Base-by-base conservation (phyloP, 176 grass and related monocot species). In the Stipa capillata region DNA sequence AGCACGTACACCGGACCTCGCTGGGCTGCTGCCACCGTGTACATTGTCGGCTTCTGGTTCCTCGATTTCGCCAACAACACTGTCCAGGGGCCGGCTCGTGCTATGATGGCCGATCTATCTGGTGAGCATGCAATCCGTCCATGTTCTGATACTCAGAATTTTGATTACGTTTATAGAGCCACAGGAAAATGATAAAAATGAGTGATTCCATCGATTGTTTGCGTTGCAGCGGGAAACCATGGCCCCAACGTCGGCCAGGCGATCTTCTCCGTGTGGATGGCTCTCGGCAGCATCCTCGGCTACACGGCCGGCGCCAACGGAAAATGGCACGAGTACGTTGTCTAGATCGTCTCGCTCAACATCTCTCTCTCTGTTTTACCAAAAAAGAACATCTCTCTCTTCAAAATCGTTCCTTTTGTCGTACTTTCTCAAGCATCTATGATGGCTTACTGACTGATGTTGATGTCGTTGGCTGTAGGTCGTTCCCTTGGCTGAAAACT, bases 191-290 rank as follows among this genome's bases (percentile, higher is more conserved):
- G 15, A 47, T 23, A 8, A 69, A 69, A 17, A 65, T 7, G 28
- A 21, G 10, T 33, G 40, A 44, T 32, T 11, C 9, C n/a, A n/a
- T n/a, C n/a, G n/a, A 15, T 0, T 7, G 18, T 53, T 50, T 23
- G 11, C 1, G 4, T 17, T 76, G 77, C 87, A 89, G 87, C 77
- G 4, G 87, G 71, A 10, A 29, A 76, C 7, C 54, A 64, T 17
- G 87, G 87, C 5, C 87, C 87, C 35, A 85, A 80, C 71, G 82
- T 89, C 15, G 87, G 87, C 9, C 82, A 89, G 62, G 63, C 87
- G 5, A 76, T 97, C 76, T 97, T 97, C 78, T 94, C 82, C 35
- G 37, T 93, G 29, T 94, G 95, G 95, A 98, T 98, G 95, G 92
- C 85, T 14, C 48, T 98, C 32, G 92, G 92, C 74, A 98, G 90